Conservation (phyloP, 257 asterid species). For the Fraxinus anomala region DNA sequence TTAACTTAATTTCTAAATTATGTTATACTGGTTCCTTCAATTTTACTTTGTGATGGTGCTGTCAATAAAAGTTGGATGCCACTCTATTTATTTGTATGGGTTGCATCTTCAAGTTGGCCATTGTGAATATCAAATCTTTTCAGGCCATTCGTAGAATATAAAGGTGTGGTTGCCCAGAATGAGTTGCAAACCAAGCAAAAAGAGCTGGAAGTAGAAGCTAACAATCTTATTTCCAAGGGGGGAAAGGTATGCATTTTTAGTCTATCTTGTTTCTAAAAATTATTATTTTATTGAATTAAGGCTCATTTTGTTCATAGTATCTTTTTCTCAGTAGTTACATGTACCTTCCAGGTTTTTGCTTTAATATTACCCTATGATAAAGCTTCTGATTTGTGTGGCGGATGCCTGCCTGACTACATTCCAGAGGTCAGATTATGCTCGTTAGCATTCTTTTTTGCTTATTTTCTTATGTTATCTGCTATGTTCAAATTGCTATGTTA, state of each 20-base stretch:
- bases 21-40: not conserved
- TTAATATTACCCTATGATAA: slow-evolving; percentile 55
- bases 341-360: slow-evolving; percentile 56
- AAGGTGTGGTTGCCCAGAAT: slow-evolving; percentile 59
- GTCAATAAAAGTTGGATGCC: not conserved
- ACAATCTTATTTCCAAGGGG: slow-evolving; percentile 62
- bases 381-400: slow-evolving; percentile 76
- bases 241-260: slow-evolving; percentile 56
- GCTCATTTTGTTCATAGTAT: not conserved
- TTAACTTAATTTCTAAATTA: not conserved
- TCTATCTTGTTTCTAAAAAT: not conserved
- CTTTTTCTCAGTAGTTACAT: not conserved
- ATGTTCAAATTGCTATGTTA: no score
- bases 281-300: not conserved
- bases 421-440: slow-evolving; percentile 51
- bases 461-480: not conserved
- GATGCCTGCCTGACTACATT: slow-evolving; percentile 79
- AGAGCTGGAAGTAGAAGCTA: slow-evolving; percentile 64
- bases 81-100: not conserved
- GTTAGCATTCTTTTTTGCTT: not conserved
- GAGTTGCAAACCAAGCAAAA: slow-evolving; percentile 60
- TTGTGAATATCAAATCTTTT: not conserved
- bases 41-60: not conserved
- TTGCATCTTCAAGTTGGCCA: not conserved
- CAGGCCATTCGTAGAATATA: slow-evolving; percentile 86